phyloP scores from a whole-genome alignment of 2,329 filamentous ascomycete species.

The Teratosphaeria zuluensis region DNA sequence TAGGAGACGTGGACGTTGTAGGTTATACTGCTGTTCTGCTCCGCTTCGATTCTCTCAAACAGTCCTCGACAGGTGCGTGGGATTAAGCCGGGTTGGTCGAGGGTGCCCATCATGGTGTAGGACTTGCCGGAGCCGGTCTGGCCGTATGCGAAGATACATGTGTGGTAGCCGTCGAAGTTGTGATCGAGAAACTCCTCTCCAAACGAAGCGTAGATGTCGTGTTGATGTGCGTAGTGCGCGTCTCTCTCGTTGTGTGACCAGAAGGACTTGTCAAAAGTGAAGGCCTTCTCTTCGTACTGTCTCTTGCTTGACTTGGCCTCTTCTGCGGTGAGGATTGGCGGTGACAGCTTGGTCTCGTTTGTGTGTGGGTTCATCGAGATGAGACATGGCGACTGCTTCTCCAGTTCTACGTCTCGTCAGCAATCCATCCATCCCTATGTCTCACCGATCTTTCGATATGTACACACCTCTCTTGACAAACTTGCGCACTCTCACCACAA shows the following conservation, averaged over 20 bases:
- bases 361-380: constrained; percentile 84
- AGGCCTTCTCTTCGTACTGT: constrained; percentile 74
- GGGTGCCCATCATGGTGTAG: constrained; percentile 93
- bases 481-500: constrained; percentile 40
- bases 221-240: constrained; percentile 80
- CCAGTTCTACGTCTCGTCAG: constrained; percentile 53
- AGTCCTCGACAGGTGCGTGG: constrained; percentile 92
- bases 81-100: constrained; percentile 80
- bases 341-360: constrained; percentile 71
- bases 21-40: constrained; percentile 80
- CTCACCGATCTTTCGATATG: neutral
- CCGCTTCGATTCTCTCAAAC: constrained; percentile 81
- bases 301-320: constrained; percentile 52
- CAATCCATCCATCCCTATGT: constrained; percentile 7
- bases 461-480: constrained; percentile 36
- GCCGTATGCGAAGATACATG: constrained; percentile 96
- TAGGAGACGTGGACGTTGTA: constrained; percentile 97
- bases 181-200: constrained; percentile 97
- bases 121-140: constrained; percentile 97
- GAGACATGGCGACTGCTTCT: constrained; percentile 72
- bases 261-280: constrained; percentile 96
- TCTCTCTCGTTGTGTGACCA: constrained; percentile 82
- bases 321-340: constrained; percentile 40
- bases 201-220: constrained; percentile 85
- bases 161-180: constrained; percentile 99